Evolutionary conservation across 371 early-diverging fungal species (phyloP), one percentile per base, ranked within the genome.

Genomic region (Actinomortierella wolfii): DNA sequence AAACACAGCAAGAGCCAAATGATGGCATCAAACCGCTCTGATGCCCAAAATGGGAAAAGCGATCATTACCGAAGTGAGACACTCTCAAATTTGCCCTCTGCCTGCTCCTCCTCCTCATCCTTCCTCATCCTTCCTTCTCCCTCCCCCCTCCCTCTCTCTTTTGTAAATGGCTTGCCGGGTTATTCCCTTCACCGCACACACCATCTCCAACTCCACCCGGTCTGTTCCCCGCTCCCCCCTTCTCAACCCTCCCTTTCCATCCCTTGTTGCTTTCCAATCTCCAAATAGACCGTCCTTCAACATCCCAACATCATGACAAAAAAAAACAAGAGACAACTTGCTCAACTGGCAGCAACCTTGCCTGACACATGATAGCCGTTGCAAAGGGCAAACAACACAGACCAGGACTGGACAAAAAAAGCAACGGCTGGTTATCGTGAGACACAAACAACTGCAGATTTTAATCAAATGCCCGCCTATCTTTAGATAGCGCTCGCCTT

Each of bases 301-400:
- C 44, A 44, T 44, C n/a, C 20, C 44, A 44, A 44, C n/a, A 44
- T 20, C 44, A 44, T 49, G 49, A 5, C 18, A 45, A 45, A 7
- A 45, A 8, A 45, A 18, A 21, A n/a, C 45, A 44, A 18, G 45
- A 18, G 15, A 9, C 45, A 45, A 45, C 18, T 11, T n/a, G 45
- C 7, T n/a, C 15, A 2, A n/a, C n/a, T 45, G 45, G n/a, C 11
- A 45, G n/a, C 21, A 7, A n/a, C n/a, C 6, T 45, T n/a, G 45
- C 45, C n/a, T 45, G n/a, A n/a, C n/a, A 20, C 20, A 20, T 15
- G 3, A 14, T 9, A 21, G n/a, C 45, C 15, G 21, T n/a, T 45
- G 45, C 45, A 20, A 44, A 44, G 3, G 20, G 20, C 6, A 44
- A 44, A 44, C 20, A 45, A 45, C 21, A 9, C 1, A 45, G 21